phyloP scores from a whole-genome alignment of 2,329 filamentous ascomycete genomes.

The Verticillium albo-atrum region DNA sequence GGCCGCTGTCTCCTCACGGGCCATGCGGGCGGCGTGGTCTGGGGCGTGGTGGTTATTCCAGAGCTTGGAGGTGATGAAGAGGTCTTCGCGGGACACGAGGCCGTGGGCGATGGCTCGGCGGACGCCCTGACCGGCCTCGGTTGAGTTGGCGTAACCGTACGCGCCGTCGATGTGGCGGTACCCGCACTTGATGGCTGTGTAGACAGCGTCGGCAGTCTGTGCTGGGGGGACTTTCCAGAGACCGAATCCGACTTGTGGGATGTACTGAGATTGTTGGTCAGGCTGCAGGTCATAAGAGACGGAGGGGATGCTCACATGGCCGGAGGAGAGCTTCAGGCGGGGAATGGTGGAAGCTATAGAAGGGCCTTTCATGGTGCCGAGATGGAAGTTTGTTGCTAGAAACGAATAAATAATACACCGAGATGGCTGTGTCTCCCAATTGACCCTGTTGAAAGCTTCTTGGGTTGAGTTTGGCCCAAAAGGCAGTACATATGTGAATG shows the following conservation, averaged over 20 bases:
- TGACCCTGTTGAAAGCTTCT: no score
- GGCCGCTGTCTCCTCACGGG: constrained; percentile 56
- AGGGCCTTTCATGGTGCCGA: background rate
- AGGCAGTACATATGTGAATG: no score
- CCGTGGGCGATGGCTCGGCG: constrained; percentile 50
- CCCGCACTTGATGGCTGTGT: constrained; percentile 52
- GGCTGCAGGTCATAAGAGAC: constrained; percentile 5
- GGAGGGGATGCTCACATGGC: constrained; percentile 23
- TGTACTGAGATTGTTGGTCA: constrained; percentile 18
- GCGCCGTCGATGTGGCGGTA: constrained; percentile 50
- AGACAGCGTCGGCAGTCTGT: constrained; percentile 46
- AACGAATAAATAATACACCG: no score
- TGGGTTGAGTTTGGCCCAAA: no score
- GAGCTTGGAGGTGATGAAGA: constrained; percentile 83
- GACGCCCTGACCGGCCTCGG: constrained; percentile 61
- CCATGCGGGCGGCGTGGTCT: constrained; percentile 53
- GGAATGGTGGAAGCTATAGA: constrained; percentile 9
- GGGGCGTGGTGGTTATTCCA: constrained; percentile 75
- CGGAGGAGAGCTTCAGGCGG: constrained; percentile 28
- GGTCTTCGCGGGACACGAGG: constrained; percentile 66
- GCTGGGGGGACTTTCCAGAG: constrained; percentile 34
- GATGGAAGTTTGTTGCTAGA: background rate
- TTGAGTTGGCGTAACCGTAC: constrained; percentile 60
- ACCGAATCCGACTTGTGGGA: constrained; percentile 35
- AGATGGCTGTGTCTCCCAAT: no score